Percentiles rank a stretch among this genome's conserved stretches.
Evolutionary conservation across 495 filamentous ascomycete species (phyloP).

Genomic region (Aspergillus ellipticus): DNA sequence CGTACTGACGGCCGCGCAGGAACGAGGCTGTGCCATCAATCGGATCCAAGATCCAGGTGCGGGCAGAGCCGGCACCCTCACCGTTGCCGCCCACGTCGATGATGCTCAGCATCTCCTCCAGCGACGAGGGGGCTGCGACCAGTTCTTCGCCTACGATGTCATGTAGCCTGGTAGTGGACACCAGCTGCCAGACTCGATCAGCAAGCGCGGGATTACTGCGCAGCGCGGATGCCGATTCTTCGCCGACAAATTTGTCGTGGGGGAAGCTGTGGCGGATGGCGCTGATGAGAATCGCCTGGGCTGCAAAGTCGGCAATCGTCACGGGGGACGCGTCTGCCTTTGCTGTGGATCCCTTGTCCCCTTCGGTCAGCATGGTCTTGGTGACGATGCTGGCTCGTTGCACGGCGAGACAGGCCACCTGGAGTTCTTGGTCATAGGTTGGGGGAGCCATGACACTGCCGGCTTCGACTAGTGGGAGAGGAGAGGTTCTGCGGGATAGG

Average conservation of each 20-base stretch:
- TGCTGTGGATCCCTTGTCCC: conserved; percentile 21
- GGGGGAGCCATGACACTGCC: background rate
- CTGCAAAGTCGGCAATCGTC: conserved; percentile 55
- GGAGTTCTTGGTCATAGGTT: conserved; percentile 24
- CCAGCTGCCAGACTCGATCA: conserved; percentile 35
- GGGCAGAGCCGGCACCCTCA: conserved; percentile 18
- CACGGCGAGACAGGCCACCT: conserved; percentile 35
- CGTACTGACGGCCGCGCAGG: conserved; percentile 50
- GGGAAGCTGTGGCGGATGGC: conserved; percentile 44
- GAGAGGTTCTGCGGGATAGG: background rate
- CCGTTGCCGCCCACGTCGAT: conserved; percentile 49
- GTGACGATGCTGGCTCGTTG: conserved; percentile 38
- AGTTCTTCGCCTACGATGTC: background rate
- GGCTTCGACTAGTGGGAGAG: too few relatives aligned
- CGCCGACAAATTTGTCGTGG: conserved; percentile 43
- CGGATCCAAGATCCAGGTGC: conserved; percentile 57
- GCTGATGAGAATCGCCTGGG: conserved; percentile 49
- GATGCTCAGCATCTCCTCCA: conserved; percentile 45
- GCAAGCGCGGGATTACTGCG: conserved; percentile 33
- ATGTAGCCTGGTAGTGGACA: conserved; percentile 11
- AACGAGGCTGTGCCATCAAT: conserved; percentile 60
- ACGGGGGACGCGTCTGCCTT: conserved; percentile 52
- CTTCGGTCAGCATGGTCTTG: conserved; percentile 25
- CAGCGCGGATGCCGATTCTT: conserved; percentile 46
- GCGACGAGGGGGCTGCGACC: conserved; percentile 23